phyloP scores from a whole-genome alignment of 2,329 filamentous ascomycete species.

The Epicoccum sorghinum region DNA sequence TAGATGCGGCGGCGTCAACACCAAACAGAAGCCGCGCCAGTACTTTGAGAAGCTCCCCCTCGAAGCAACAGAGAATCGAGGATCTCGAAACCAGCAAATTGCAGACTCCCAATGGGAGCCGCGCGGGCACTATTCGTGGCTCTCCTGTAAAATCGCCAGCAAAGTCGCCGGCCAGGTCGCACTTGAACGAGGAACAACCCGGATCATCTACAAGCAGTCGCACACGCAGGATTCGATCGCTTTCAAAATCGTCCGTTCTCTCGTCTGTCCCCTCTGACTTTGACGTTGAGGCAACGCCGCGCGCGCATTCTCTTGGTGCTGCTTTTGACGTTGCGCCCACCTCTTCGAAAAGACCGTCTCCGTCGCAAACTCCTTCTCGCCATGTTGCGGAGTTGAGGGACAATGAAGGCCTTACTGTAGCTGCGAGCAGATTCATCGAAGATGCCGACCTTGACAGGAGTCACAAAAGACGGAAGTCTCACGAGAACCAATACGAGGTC shows the following conservation, averaged over 20 bases:
- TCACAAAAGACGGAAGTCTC: slow-evolving; percentile 29
- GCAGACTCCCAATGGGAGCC: slow-evolving; percentile 8
- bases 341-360: slow-evolving; percentile 26
- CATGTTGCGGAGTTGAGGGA: slow-evolving; percentile 34
- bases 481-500: slow-evolving; percentile 27
- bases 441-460: slow-evolving; percentile 32
- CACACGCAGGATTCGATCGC: slow-evolving; percentile 37
- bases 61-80: slow-evolving; percentile 22
- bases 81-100: slow-evolving; percentile 12
- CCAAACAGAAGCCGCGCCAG: slow-evolving; percentile 18
- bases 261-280: slow-evolving; percentile 25
- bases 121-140: slow-evolving; percentile 4
- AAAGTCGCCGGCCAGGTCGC: slow-evolving; percentile 28
- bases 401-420: slow-evolving; percentile 48
- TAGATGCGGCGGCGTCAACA: slow-evolving; percentile 22
- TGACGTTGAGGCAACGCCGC: slow-evolving; percentile 21
- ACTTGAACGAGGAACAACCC: slow-evolving; percentile 23
- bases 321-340: slow-evolving; percentile 22
- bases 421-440: slow-evolving; percentile 42
- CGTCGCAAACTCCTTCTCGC: slow-evolving; percentile 24
- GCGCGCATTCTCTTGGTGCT: slow-evolving; percentile 19
- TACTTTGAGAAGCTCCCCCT: slow-evolving; percentile 36
- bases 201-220: slow-evolving; percentile 34
- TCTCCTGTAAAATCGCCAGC: slow-evolving; percentile 21
- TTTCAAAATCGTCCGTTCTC: slow-evolving; percentile 33